phyloP scores from a whole-genome alignment of 2,329 filamentous ascomycete genomes.

The Colletotrichum tropicale region DNA sequence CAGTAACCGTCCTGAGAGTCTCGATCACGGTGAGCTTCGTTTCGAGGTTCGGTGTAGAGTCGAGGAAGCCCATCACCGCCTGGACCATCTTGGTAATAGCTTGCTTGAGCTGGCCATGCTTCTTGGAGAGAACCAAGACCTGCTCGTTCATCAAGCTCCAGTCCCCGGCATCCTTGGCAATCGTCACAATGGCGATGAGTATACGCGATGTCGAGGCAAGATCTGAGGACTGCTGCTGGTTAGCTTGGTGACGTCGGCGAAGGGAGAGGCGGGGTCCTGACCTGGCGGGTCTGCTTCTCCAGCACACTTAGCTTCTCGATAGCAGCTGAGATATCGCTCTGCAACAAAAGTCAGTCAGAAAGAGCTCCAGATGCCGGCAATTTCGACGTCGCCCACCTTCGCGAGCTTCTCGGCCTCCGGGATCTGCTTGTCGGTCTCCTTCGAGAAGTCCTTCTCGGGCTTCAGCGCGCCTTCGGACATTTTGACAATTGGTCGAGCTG shows the following conservation, averaged over 20 bases:
- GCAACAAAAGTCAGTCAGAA: not conserved
- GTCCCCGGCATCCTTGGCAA: slow-evolving; percentile 91
- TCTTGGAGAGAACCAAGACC: slow-evolving; percentile 94
- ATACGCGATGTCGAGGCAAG: slow-evolving; percentile 92
- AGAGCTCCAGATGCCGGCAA: not conserved
- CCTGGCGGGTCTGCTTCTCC: slow-evolving; percentile 98
- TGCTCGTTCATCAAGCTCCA: slow-evolving; percentile 98
- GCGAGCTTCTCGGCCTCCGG: slow-evolving; percentile 90
- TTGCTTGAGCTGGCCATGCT: slow-evolving; percentile 99
- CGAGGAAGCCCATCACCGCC: slow-evolving; percentile 89
- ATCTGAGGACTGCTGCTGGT: slow-evolving; percentile 76
- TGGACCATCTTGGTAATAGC: slow-evolving; percentile 99
- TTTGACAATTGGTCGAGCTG: slow-evolving; percentile 33
- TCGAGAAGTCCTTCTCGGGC: slow-evolving; percentile 98
- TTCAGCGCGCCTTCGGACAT: slow-evolving; percentile 88
- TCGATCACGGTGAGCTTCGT: slow-evolving; percentile 94
- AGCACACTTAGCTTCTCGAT: slow-evolving; percentile 91
- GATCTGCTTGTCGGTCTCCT: slow-evolving; percentile 91
- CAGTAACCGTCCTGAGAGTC: slow-evolving; percentile 92
- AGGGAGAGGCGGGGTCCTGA: slow-evolving; percentile 41
- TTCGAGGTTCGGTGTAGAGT: slow-evolving; percentile 82
- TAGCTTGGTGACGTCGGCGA: slow-evolving; percentile 27
- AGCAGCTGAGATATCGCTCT: slow-evolving; percentile 82
- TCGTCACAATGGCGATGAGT: slow-evolving; percentile 85
- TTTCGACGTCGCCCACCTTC: slow-evolving; percentile 60